Evolutionary conservation across 441 rosid genomes (phyloP).

Genomic region (Gossypium lobatum): DNA sequence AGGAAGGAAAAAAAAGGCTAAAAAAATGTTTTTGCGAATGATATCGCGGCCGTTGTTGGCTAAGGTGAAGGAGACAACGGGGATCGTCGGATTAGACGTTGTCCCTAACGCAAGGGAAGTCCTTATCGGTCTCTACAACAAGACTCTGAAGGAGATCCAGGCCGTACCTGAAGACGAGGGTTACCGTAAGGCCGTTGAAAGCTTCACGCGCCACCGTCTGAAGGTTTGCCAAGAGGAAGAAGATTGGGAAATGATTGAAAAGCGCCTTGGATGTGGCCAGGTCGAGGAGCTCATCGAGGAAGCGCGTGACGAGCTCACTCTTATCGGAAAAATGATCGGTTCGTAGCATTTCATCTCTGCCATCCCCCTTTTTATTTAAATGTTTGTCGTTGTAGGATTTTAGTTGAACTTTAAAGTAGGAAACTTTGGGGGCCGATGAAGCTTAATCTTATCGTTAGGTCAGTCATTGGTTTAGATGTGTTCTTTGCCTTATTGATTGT

Average conservation of each 20-base stretch:
- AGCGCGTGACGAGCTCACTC: constrained; percentile 86
- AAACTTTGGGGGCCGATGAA: background rate
- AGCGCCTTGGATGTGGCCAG: constrained; percentile 77
- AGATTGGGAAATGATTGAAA: constrained; percentile 78
- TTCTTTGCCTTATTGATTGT: background rate
- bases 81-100: constrained; percentile 84
- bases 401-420: background rate
- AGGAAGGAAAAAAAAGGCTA: background rate
- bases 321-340: constrained; percentile 86
- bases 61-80: constrained; percentile 78
- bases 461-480: background rate
- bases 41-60: constrained; percentile 86
- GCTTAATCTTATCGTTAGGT: background rate
- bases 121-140: constrained; percentile 61
- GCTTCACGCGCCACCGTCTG: constrained; percentile 69
- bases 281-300: constrained; percentile 94
- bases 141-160: constrained; percentile 82
- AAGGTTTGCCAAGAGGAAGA: constrained; percentile 65
- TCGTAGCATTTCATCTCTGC: constrained; percentile 9
- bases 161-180: constrained; percentile 87
- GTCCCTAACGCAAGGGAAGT: constrained; percentile 85
- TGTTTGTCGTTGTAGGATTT: background rate
- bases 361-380: background rate
- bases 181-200: constrained; percentile 85
- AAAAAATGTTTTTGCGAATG: constrained; percentile 64